Evolutionary conservation across 202 grass and related monocot species (phyloP), one percentile per base, ranked within the genome.

Genomic region (Schoenoplectus tabernaemontani): DNA sequence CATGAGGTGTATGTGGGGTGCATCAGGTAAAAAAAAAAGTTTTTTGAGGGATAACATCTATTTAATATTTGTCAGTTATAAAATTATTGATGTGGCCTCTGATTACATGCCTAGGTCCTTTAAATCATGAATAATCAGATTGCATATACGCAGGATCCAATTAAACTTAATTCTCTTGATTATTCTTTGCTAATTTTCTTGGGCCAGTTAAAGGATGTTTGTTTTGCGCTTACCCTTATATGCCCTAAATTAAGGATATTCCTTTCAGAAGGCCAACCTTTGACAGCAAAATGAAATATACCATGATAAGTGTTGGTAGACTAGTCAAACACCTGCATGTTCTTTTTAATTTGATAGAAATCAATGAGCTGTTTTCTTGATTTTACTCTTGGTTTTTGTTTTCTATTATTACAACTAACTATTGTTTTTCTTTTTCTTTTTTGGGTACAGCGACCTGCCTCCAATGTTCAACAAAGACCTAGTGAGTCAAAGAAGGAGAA

Each of bases 401-500:
- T 61, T 62, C 13, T 43, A 61, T 44, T 46, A 75, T 54, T 53
- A 28, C 44, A 30, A 62, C 5, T 79, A 41, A 2, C 28, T 44
- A 28, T 9, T 44, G 9, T 20, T 59, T 61, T 79, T 43, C 12
- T 59, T 26, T 63, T 46, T 1, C 17, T 59, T 20, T 66, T 84
- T 9, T 63, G 66, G 19, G 37, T 56, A 39, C 82, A 88, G 86
- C 77, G 46, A 39, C 36, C 54, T 17, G 57, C 68, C 26, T 24
- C 33, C 33, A 59, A 39, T 26, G 59, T 33, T 79, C 30, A 77
- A 32, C 82, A 81, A 73, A 84, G 64, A 63, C 42, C 58, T 13
- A 85, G 15, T 36, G 86, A 92, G 26, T 53, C 91, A 10, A 98
- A 92, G 86, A 98, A 92, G 84, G 95, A 97, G 2, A 97, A 81